Percentiles rank a stretch among this genome's conserved stretches.
phyloP scores from a whole-genome alignment of 345 rosid genomes.

The Eucalyptus regnans region DNA sequence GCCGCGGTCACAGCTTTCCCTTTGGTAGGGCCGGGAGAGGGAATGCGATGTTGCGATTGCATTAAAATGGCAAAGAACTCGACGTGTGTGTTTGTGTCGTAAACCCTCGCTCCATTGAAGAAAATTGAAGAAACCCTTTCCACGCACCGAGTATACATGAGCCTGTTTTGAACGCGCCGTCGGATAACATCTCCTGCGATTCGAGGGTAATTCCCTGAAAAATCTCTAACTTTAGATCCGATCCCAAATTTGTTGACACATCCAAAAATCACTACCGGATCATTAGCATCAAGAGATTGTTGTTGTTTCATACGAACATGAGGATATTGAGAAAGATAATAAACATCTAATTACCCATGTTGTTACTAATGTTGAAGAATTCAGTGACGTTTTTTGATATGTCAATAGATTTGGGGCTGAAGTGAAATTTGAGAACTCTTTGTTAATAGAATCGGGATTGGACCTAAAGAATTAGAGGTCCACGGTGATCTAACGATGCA shows the following conservation, averaged over 20 bases:
- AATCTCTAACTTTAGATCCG: background rate
- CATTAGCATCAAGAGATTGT: background rate
- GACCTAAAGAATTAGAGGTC: background rate
- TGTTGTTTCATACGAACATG: background rate
- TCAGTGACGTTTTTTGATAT: accelerated
- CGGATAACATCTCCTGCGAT: background rate
- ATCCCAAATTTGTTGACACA: accelerated
- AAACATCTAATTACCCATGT: background rate
- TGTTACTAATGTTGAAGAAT: background rate
- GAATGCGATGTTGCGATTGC: background rate
- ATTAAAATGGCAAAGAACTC: background rate
- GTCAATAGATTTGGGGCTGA: accelerated
- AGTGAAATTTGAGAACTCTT: background rate
- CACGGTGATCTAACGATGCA: background rate
- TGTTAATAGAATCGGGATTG: background rate
- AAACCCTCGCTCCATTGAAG: background rate
- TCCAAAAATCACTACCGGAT: background rate
- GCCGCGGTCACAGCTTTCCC: background rate
- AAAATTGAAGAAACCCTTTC: background rate
- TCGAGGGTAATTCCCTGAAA: background rate
- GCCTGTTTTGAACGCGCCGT: accelerated
- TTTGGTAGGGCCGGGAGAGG: background rate
- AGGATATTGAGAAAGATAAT: background rate
- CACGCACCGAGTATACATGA: background rate
- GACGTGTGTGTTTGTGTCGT: constrained; percentile 1